Evolutionary conservation across 495 filamentous ascomycete genomes (phyloP), one percentile per base, ranked within the genome.

Genomic region (Emericellopsis terricola): DNA sequence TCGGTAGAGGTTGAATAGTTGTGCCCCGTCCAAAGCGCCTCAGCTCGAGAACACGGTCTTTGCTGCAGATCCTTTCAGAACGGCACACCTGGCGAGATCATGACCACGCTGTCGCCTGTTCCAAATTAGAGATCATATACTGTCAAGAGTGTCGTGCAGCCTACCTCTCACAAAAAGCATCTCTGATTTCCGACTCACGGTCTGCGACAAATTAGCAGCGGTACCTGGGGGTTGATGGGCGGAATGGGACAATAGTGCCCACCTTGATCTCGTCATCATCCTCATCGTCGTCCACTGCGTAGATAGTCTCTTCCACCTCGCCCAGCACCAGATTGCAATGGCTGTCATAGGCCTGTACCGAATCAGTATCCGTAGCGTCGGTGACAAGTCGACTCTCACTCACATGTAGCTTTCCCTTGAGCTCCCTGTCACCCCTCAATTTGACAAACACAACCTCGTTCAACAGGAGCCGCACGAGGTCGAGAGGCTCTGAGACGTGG

Each of bases 81-180:
- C 20, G 50, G 52, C 29, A 41, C 46, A 30, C 78, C 74, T 6
- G 85, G 83, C 23, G 86, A 93, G 44, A 97, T 93, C 45, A 97
- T 69, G 37, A 97, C 89, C 16, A 97, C 87, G 24, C 84, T 93
- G 51, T 97, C 87, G 40, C 87, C 87, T 93, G 37, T 28, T n/a
- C n/a, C n/a, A n/a, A n/a, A n/a, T n/a, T n/a, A n/a, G n/a, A n/a
- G n/a, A n/a, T n/a, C n/a, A n/a, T n/a, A n/a, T n/a, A n/a, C n/a
- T n/a, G n/a, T n/a, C n/a, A n/a, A n/a, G n/a, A n/a, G n/a, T n/a
- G n/a, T n/a, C n/a, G n/a, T n/a, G n/a, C n/a, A n/a, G 58, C 69
- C 35, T 53, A 92, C 87, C 89, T 78, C 89, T 64, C 17, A 97
- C 89, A 48, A 99, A 99, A n/a, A 99, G 60, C 89, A 96, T 99